phyloP scores from a whole-genome alignment of 108 stramenopile genomes.

The Skeletonema grethae region DNA sequence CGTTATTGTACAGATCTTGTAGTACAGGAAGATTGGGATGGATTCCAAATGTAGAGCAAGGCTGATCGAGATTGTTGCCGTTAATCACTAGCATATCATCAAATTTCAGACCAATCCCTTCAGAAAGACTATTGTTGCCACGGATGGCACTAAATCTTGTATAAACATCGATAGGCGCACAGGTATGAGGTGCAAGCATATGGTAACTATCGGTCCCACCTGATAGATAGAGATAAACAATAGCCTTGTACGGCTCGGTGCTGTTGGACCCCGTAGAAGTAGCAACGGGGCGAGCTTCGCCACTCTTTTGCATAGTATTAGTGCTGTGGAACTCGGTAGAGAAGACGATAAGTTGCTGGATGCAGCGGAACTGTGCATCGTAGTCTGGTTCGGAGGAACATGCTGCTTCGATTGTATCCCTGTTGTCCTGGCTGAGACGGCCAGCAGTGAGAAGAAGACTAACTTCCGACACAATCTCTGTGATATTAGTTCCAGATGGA shows the following conservation, averaged over 20 bases:
- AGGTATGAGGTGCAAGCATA: conserved; percentile 59
- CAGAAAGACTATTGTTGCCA: conserved; percentile 34
- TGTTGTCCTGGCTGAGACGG: conserved; percentile 51
- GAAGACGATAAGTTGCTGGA: conserved; percentile 45
- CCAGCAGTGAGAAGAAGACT: conserved; percentile 56
- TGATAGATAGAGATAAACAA: conserved; percentile 57
- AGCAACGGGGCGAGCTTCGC: conserved; percentile 7
- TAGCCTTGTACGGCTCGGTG: conserved; percentile 61
- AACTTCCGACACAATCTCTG: conserved; percentile 59
- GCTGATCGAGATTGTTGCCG: conserved; percentile 43
- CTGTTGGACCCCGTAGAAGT: neutral
- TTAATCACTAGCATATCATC: conserved; percentile 28
- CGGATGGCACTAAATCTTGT: conserved; percentile 47
- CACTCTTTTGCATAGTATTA: conserved; percentile 30
- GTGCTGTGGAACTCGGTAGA: conserved; percentile 74
- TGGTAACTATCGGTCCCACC: conserved; percentile 68
- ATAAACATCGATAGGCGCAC: conserved; percentile 37
- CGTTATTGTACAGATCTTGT: conserved; percentile 42
- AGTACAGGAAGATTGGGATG: conserved; percentile 42
- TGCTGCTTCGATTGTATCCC: conserved; percentile 40
- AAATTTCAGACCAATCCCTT: conserved; percentile 32
- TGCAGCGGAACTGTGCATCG: conserved; percentile 22
- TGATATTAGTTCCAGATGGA: conserved; percentile 10
- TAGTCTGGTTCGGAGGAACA: conserved; percentile 23
- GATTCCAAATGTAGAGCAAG: conserved; percentile 50